phyloP scores from a whole-genome alignment of 768 basidiomycete species.

The Lepiota brunneoincarnata region DNA sequence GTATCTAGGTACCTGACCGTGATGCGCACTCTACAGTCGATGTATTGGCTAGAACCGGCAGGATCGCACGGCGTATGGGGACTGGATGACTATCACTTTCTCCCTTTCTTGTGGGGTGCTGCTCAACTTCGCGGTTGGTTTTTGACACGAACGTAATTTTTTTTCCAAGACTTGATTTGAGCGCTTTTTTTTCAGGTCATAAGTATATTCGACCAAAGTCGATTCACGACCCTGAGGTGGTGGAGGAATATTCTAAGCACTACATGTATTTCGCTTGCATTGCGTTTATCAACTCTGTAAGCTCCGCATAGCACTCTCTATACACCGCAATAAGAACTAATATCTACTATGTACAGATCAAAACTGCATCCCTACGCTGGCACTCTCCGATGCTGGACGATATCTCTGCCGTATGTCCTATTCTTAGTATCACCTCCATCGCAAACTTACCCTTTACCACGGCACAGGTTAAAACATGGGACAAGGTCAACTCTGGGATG shows the following conservation, averaged over 20 bases:
- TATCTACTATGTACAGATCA: slow-evolving; percentile 55
- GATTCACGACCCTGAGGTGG: slow-evolving; percentile 87
- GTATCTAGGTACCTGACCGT: slow-evolving; percentile 71
- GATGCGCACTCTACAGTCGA: slow-evolving; percentile 86
- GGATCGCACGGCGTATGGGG: slow-evolving; percentile 99
- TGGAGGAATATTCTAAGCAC: slow-evolving; percentile 87
- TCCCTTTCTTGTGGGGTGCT: slow-evolving; percentile 86
- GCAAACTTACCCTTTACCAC: background rate
- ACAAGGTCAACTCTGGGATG: slow-evolving; percentile 95
- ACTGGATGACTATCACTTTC: slow-evolving; percentile 94
- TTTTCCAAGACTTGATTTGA: background rate
- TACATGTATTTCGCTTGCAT: slow-evolving; percentile 99
- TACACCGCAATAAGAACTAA: background rate
- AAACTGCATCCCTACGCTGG: slow-evolving; percentile 94
- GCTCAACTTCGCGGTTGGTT: slow-evolving; percentile 66
- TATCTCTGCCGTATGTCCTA: slow-evolving; percentile 69
- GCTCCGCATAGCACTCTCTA: slow-evolving; percentile 18
- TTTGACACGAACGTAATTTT: background rate
- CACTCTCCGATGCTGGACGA: slow-evolving; percentile 99
- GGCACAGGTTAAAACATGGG: slow-evolving; percentile 82
- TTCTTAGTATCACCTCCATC: background rate
- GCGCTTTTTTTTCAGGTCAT: slow-evolving; percentile 55
- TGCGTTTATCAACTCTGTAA: slow-evolving; percentile 89
- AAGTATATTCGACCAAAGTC: slow-evolving; percentile 89
- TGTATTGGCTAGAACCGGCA: slow-evolving; percentile 97